Conservation (phyloP, 164 flowering plant species). For the Paratinospora sagittata region DNA sequence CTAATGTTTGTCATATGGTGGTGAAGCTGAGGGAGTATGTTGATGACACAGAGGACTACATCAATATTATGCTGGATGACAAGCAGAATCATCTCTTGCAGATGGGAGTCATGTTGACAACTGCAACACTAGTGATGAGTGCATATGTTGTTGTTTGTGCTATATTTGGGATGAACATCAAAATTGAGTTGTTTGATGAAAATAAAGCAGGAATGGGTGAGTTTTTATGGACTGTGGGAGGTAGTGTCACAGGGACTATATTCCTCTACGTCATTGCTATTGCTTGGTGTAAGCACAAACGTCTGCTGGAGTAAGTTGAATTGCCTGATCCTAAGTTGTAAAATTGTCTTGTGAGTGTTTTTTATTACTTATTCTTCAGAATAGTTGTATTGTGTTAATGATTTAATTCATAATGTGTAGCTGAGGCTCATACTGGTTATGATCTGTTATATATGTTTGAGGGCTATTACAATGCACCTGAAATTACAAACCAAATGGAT, state of each 20-base stretch:
- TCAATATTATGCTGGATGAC: slow-evolving; percentile 97
- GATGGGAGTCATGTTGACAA: slow-evolving; percentile 91
- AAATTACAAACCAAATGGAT: neutral
- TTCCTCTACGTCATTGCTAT: slow-evolving; percentile 68
- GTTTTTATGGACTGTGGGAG: slow-evolving; percentile 69
- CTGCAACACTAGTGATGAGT: slow-evolving; percentile 82
- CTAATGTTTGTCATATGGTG: slow-evolving; percentile 9
- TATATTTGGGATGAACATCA: slow-evolving; percentile 85
- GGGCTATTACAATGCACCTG: neutral
- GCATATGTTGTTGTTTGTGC: slow-evolving; percentile 81
- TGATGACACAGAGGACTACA: slow-evolving; percentile 96
- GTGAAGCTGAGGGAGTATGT: slow-evolving; percentile 87
- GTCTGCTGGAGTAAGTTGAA: slow-evolving; percentile 55
- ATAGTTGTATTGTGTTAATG: neutral
- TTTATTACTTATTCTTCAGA: neutral
- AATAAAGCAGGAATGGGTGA: slow-evolving; percentile 32
- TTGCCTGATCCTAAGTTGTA: neutral
- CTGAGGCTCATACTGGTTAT: neutral
- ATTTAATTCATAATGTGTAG: neutral
- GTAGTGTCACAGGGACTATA: slow-evolving; percentile 44
- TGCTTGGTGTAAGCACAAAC: slow-evolving; percentile 81
- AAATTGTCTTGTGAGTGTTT: neutral
- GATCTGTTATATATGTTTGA: neutral
- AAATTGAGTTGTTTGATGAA: slow-evolving; percentile 52
- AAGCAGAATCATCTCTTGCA: slow-evolving; percentile 93